These are phyloP conservation scores for Acidomyces sp. DNA, from an alignment of 495 filamentous ascomycete species.

Conservation along the genomic window DNA sequence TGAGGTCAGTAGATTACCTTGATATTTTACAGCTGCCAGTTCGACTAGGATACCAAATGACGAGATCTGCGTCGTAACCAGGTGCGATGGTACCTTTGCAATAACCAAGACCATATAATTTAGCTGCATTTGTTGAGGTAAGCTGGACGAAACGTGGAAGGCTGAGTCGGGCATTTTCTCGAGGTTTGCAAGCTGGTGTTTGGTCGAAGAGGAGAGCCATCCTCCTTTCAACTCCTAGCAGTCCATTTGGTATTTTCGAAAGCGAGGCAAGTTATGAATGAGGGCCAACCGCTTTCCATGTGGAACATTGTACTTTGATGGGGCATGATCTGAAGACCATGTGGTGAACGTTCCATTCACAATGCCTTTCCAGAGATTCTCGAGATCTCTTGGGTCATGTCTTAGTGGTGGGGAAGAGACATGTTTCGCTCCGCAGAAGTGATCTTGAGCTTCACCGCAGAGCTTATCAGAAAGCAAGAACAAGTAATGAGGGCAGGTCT, in stretches of 20 bases:
- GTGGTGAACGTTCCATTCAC: slow-evolving; percentile 39
- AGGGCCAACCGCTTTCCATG: slow-evolving; percentile 38
- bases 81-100: slow-evolving; percentile 43
- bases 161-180: slow-evolving; percentile 25
- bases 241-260: slow-evolving; percentile 46
- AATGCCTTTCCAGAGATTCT: slow-evolving; percentile 26
- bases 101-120: slow-evolving; percentile 46
- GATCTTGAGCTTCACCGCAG: slow-evolving; percentile 36
- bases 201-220: slow-evolving; percentile 30
- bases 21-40: too few species aligned
- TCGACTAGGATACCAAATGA: slow-evolving; percentile 40
- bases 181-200: slow-evolving; percentile 12
- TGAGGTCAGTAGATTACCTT: too few species aligned
- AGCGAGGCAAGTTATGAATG: slow-evolving; percentile 34
- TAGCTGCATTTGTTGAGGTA: slow-evolving; percentile 44
- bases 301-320: slow-evolving; percentile 38
- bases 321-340: slow-evolving; percentile 43
- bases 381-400: slow-evolving; percentile 24
- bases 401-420: slow-evolving; percentile 29
- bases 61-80: slow-evolving; percentile 42
- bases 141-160: slow-evolving; percentile 47
- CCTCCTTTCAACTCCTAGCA: slow-evolving; percentile 49
- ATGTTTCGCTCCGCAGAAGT: slow-evolving; percentile 36
- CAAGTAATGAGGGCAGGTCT: slow-evolving; percentile 56
- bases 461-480: slow-evolving; percentile 36